phyloP scores from a whole-genome alignment of 345 rosid genomes.

The Erysimum cheiranthoides region DNA sequence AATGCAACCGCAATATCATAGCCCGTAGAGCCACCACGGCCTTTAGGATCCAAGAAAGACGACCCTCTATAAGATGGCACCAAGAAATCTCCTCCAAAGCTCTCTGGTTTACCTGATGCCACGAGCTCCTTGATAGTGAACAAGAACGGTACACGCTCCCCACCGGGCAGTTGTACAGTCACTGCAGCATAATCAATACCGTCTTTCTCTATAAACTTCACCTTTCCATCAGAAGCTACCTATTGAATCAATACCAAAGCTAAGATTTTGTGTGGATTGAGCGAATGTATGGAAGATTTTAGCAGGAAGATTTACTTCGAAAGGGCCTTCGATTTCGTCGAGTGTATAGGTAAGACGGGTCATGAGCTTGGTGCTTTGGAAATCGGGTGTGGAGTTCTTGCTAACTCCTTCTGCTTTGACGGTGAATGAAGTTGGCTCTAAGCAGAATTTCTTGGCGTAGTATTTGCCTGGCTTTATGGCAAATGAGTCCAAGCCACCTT shows the following conservation, averaged over 20 bases:
- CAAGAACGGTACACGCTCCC: slow-evolving; percentile 89
- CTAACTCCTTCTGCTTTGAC: slow-evolving; percentile 74
- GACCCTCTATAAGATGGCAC: slow-evolving; percentile 88
- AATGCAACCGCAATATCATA: slow-evolving; percentile 81
- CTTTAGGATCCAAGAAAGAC: slow-evolving; percentile 94
- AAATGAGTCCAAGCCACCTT: slow-evolving; percentile 71
- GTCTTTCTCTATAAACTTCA: slow-evolving; percentile 79
- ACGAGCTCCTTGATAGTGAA: slow-evolving; percentile 84
- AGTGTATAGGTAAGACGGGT: slow-evolving; percentile 92
- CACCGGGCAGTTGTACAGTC: slow-evolving; percentile 85
- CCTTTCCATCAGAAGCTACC: slow-evolving; percentile 55
- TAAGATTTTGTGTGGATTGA: not conserved
- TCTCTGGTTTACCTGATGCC: slow-evolving; percentile 83
- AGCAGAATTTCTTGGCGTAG: slow-evolving; percentile 74
- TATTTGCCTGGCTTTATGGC: slow-evolving; percentile 81
- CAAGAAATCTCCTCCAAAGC: slow-evolving; percentile 69
- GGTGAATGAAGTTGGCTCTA: slow-evolving; percentile 92
- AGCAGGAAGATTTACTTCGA: slow-evolving; percentile 52
- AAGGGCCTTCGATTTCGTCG: slow-evolving; percentile 90
- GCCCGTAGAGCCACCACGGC: slow-evolving; percentile 85
- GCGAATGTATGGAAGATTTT: not conserved
- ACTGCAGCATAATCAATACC: slow-evolving; percentile 93
- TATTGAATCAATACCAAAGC: slow-evolving; percentile 2
- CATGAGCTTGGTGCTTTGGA: slow-evolving; percentile 91
- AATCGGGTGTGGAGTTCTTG: slow-evolving; percentile 75